Evolutionary conservation across 305 asterid species (phyloP).

Genomic region (Fraxinus ornus): DNA sequence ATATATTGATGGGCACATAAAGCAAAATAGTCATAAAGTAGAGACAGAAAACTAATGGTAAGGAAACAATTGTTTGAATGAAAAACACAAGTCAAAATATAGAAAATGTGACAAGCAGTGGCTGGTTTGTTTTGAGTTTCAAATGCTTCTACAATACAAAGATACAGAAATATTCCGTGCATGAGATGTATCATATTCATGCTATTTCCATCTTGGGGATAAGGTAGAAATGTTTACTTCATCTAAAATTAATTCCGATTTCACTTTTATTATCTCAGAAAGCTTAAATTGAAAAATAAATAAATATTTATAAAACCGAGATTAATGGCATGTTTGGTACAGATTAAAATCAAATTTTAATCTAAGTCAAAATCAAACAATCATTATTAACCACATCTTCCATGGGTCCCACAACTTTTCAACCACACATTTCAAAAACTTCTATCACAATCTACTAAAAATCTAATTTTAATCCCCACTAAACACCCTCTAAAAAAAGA

Average conservation of each 20-base stretch:
- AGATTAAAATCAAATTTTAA: too few relatives aligned
- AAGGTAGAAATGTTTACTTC: slow-evolving; percentile 8
- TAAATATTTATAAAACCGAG: background rate
- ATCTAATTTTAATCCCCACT: too few relatives aligned
- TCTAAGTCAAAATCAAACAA: too few relatives aligned
- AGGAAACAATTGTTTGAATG: background rate
- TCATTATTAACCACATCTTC: too few relatives aligned
- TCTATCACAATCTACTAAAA: too few relatives aligned
- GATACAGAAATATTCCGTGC: background rate
- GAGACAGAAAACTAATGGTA: slow-evolving; percentile 10
- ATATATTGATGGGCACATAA: slow-evolving; percentile 24
- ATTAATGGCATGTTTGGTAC: background rate
- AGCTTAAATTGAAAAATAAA: background rate
- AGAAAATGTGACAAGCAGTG: slow-evolving; percentile 4
- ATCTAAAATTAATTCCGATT: slow-evolving; percentile 1
- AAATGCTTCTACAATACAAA: background rate
- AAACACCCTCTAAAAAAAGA: background rate
- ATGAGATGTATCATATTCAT: slow-evolving; percentile 12
- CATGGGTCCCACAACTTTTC: too few relatives aligned
- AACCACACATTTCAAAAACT: too few relatives aligned
- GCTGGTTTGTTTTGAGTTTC: background rate
- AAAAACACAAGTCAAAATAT: slow-evolving; percentile 3
- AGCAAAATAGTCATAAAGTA: slow-evolving; percentile 5
- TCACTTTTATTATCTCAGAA: background rate
- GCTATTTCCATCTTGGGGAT: background rate